Base-by-base conservation (phyloP, 1,139 yeast species). In the Sugiyamaella japonica region DNA sequence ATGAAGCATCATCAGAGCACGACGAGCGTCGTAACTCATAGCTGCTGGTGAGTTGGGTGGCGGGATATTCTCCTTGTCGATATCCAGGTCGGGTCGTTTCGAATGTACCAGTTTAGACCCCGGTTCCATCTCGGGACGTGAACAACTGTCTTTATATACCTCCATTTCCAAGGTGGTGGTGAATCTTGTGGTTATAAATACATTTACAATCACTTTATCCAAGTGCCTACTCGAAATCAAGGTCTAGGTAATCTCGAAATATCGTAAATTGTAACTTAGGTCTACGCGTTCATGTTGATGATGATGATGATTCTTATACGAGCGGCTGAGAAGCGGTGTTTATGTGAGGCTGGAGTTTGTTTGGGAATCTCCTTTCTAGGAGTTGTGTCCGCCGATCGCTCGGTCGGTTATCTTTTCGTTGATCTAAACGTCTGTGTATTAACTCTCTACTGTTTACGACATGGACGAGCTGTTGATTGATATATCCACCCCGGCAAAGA, bases 381-480 rank as follows among this genome's bases (percentile, higher is more conserved):
- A 12, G 13, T n/a, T 23, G 12, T 2, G 17, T 16, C 16, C 17
- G 39, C 32, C 3, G 49, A 44, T 44, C 40, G 34, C 2, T 5
- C 34, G 7, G n/a, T n/a, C n/a, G n/a, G n/a, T n/a, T n/a, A n/a
- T n/a, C n/a, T n/a, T n/a, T n/a, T n/a, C n/a, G n/a, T n/a, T n/a
- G n/a, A n/a, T n/a, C n/a, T n/a, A n/a, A n/a, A 20, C 25, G 25
- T 20, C 25, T 20, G 25, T n/a, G n/a, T n/a, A n/a, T n/a, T n/a
- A n/a, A n/a, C n/a, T n/a, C n/a, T n/a, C 5, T 20, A 20, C 25
- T 20, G 13, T 13, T n/a, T 28, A 25, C 36, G 43, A 32, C 34
- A 59, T 59, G 61, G 54, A 57, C 15, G 53, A 60, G 7, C 58
- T 63, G 7, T 58, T 63, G 45, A 61, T 63, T 46, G 66, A 63